Base-by-base conservation (phyloP, 2,329 filamentous ascomycete genomes). In the Meredithiella fracta region DNA sequence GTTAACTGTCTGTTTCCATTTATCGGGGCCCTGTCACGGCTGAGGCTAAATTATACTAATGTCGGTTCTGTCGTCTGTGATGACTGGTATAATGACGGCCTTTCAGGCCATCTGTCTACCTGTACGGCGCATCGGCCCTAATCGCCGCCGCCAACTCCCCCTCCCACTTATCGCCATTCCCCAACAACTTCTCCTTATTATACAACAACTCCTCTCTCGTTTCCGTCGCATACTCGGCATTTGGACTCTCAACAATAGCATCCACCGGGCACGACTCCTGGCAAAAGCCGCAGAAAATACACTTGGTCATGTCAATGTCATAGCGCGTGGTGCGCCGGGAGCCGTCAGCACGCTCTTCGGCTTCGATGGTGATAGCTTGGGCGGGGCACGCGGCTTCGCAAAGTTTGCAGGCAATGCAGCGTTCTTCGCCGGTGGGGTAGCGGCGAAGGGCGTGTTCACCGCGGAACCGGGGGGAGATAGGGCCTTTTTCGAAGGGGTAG, bases 291-390 rank as follows among this genome's bases (percentile, higher is more conserved):
- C 92, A 97, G 81, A 97, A 98, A 72, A 98, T 98, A 75, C 92
- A 98, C 79, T 98, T 98, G 66, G 92, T 97, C 92, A 98, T 98
- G 73, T 98, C 92, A 67, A 98, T 96, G 69, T 98, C 92, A 73
- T 98, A 98, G 68, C 91, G 83, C 59, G 91, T 96, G 53, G 92
- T 98, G 67, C 92, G 82, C 71, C 92, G 83, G 66, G 87, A 94
- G 61, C 92, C 92, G 66, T 98, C 92, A 66, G 86, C 87, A 67
- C 92, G 89, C 77, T 98, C 92, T 71, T 98, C 92, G 57, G 92
- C 92, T 74, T 98, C 92, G 65, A 98, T 98, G 54, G 92, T 98
- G 70, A 98, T 98, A 66, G 92, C 92, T 73, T 95, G 87, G 57
- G 92, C 92, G 44, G 92, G 92, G 79, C 92, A 98, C 67, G 97